Evolutionary conservation across 495 filamentous ascomycete species (phyloP).

Genomic region (Aspergillus egyptiacus): DNA sequence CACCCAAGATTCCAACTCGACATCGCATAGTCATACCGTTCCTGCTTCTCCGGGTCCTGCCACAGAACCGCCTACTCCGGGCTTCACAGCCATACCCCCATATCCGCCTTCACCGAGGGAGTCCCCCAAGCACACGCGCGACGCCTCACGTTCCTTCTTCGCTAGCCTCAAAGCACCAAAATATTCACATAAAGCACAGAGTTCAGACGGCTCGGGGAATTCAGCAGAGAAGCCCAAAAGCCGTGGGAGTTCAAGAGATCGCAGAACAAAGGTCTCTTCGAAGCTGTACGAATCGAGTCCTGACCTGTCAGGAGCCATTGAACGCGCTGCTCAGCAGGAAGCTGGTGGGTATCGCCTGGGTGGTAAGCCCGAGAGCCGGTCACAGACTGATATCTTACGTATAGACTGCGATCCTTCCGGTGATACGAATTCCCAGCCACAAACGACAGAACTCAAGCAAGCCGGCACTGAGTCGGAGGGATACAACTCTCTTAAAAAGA

Average conservation of each 20-base stretch:
- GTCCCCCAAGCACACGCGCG: constrained; percentile 45
- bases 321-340: constrained; percentile 27
- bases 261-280: constrained; percentile 27
- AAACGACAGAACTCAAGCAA: constrained; percentile 25
- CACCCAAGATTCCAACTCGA: constrained; percentile 35
- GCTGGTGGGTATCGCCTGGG: constrained; percentile 23
- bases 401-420: constrained; percentile 16
- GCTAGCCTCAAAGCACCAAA: constrained; percentile 51
- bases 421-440: constrained; percentile 24
- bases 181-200: constrained; percentile 41
- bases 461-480: constrained; percentile 28
- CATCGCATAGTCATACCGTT: constrained; percentile 30
- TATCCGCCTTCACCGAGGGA: constrained; percentile 47
- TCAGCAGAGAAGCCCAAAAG: constrained; percentile 39
- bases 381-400: constrained; percentile 9
- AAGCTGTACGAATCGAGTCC: constrained; percentile 40
- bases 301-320: constrained; percentile 32
- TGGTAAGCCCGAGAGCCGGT: neutral
- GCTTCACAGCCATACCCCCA: constrained; percentile 49
- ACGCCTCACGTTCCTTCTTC: constrained; percentile 52
- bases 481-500: constrained; percentile 31
- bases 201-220: constrained; percentile 37
- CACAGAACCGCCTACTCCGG: constrained; percentile 38
- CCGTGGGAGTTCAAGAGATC: constrained; percentile 40
- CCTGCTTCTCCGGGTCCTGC: constrained; percentile 26